Base-by-base conservation (phyloP, 164 flowering plant species). In the Houttuynia cordata region DNA sequence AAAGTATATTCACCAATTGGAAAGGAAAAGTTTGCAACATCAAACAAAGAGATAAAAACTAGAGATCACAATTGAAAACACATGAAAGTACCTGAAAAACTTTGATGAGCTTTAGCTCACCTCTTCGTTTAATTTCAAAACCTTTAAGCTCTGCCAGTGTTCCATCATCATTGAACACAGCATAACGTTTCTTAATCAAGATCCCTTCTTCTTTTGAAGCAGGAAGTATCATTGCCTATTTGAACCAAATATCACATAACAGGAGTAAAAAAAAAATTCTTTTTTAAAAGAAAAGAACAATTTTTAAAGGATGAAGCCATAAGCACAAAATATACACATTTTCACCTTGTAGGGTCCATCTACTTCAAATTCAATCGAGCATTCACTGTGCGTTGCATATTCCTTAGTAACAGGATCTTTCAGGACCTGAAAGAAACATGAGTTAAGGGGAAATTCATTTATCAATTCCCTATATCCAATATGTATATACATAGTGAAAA, bases 351-450 rank as follows among this genome's bases (percentile, higher is more conserved):
- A 94, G 56, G 99, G 99, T 56, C 99, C 99, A 81, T 94, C 99
- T 71, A 94, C 99, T 81, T 94, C 99, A 81, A 94, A 94, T 67
- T 91, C 97, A 75, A 94, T 94, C 52, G 99, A 94, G 81, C 99
- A 94, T 77, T 94, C 99, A 58, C 93, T 87, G 64, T 88, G 96
- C 30, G 87, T 88, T 57, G 77, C 59, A 71, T 94, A 94, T 24
- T 83, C 84, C 74, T 85, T 94, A 52, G 63, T 80, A 56, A 88
- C 53, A 58, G 94, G 82, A 73, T 94, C 99, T 42, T 73, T 69
- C 22, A 94, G 91, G 23, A 91, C 88, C 97, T 93, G 84, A 53
- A 10, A 63, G 25, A 39, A 57, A 34, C 40, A 40, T n/a, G 24
- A 54, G 12, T 45, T 45, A 10, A 2, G 14, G 15, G 17, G 0